Percentiles rank a stretch among this genome's conserved stretches.
Conservation (phyloP, 768 basidiomycete species). For the Kockovaella imperatae region DNA sequence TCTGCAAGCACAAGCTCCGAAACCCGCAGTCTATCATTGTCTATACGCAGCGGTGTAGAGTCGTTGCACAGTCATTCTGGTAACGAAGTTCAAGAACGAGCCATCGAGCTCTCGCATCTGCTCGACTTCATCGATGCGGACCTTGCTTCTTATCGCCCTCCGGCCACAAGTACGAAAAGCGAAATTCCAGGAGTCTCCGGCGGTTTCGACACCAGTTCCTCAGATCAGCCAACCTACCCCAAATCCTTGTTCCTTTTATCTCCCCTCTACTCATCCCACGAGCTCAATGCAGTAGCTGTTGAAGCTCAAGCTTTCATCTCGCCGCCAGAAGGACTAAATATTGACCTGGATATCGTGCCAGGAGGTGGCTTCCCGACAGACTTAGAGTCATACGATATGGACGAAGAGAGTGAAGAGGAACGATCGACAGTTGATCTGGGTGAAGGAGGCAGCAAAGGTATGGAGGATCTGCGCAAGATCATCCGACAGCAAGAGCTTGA, state of each 20-base stretch:
- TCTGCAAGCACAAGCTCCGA: too few relatives aligned
- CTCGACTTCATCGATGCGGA: slow-evolving; percentile 35
- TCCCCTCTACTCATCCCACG: slow-evolving; percentile 67
- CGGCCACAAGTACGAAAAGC: neutral
- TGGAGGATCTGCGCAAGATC: slow-evolving; percentile 37
- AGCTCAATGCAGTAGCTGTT: slow-evolving; percentile 74
- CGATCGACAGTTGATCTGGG: slow-evolving; percentile 40
- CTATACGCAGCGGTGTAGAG: slow-evolving; percentile 53
- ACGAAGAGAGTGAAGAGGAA: slow-evolving; percentile 22
- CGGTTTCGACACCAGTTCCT: slow-evolving; percentile 42
- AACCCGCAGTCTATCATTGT: too few relatives aligned
- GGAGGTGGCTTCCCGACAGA: slow-evolving; percentile 21
- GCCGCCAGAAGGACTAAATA: slow-evolving; percentile 73
- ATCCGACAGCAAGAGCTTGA: slow-evolving; percentile 43
- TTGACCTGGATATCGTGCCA: slow-evolving; percentile 77
- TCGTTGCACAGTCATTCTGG: slow-evolving; percentile 58
- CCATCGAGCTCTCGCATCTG: slow-evolving; percentile 26
- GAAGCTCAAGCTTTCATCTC: slow-evolving; percentile 74
- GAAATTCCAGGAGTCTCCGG: slow-evolving; percentile 37
- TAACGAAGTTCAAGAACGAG: slow-evolving; percentile 84
- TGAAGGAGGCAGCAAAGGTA: slow-evolving; percentile 37
- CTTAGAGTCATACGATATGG: slow-evolving; percentile 10
- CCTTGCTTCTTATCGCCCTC: slow-evolving; percentile 25
- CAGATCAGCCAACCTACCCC: slow-evolving; percentile 58
- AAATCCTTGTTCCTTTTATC: slow-evolving; percentile 80